Conservation (phyloP, 345 rosid species). For the Salix dunnii region DNA sequence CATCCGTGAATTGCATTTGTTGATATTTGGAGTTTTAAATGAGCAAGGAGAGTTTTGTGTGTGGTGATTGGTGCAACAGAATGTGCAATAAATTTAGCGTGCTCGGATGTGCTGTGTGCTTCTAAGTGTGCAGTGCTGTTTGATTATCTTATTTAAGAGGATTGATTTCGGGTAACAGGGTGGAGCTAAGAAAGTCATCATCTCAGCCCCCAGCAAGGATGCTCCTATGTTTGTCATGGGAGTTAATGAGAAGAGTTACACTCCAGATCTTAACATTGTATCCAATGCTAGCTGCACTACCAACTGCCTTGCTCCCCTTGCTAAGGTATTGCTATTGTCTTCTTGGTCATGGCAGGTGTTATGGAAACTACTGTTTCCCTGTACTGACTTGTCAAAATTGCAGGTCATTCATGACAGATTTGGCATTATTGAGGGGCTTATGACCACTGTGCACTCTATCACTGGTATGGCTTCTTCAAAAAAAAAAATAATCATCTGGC, state of each 20-base stretch:
- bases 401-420: conserved; percentile 31
- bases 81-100: not conserved
- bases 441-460: conserved; percentile 31
- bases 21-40: not conserved
- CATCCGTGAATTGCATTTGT: not conserved
- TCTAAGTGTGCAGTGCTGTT: too few relatives aligned
- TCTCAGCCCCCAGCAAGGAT: conserved; percentile 34
- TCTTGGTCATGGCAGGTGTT: too few relatives aligned
- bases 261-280: conserved; percentile 23
- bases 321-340: conserved; percentile 14
- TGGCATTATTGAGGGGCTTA: conserved; percentile 30
- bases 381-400: not conserved
- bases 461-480: conserved; percentile 13
- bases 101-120: not conserved
- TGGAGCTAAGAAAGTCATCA: conserved; percentile 34
- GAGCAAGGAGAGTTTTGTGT: not conserved
- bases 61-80: not conserved
- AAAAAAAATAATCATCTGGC: not conserved
- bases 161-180: conserved; percentile 14
- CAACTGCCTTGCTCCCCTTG: conserved; percentile 36
- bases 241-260: conserved; percentile 33
- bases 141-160: not conserved
- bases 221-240: conserved; percentile 35
- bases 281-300: conserved; percentile 36
- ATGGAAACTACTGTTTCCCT: not conserved